Evolutionary conservation across 1,284 basidiomycete species (phyloP).

Genomic region (Marasmius oreades): DNA sequence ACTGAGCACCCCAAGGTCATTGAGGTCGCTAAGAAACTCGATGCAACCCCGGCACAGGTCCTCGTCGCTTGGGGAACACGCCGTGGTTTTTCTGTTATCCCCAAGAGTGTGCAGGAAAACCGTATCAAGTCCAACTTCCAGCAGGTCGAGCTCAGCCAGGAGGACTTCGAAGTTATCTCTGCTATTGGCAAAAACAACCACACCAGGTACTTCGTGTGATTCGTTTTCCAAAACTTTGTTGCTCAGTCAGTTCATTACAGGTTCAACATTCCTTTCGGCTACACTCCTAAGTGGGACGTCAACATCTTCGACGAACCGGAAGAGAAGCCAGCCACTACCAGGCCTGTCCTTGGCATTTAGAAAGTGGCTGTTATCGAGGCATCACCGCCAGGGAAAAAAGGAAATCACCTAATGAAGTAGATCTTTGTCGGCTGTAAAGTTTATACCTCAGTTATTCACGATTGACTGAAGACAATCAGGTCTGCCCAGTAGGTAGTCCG

Average conservation of each 20-base stretch:
- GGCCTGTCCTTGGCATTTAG: slow-evolving; percentile 28
- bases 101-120: slow-evolving; percentile 63
- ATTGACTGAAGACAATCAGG: background rate
- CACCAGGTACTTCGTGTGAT: slow-evolving; percentile 38
- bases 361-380: background rate
- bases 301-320: slow-evolving; percentile 49
- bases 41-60: slow-evolving; percentile 63
- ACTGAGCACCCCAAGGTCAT: slow-evolving; percentile 62
- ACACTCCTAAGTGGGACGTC: slow-evolving; percentile 48
- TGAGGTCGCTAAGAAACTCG: slow-evolving; percentile 55
- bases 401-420: background rate
- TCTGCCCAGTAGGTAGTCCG: too few relatives aligned
- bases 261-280: background rate
- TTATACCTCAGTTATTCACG: background rate
- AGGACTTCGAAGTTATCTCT: slow-evolving; percentile 58
- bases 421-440: background rate
- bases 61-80: slow-evolving; percentile 68
- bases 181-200: slow-evolving; percentile 51
- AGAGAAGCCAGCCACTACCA: slow-evolving; percentile 39
- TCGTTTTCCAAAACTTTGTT: background rate
- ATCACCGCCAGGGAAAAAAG: background rate
- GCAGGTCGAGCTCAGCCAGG: slow-evolving; percentile 58
- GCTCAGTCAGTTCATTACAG: background rate
- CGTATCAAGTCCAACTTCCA: slow-evolving; percentile 71
- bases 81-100: slow-evolving; percentile 68